A percentile compares a stretch with the other conserved stretches of the same genome.
Evolutionary conservation across 495 filamentous ascomycete genomes (phyloP).

Genomic region (Endocarpon pusillum): DNA sequence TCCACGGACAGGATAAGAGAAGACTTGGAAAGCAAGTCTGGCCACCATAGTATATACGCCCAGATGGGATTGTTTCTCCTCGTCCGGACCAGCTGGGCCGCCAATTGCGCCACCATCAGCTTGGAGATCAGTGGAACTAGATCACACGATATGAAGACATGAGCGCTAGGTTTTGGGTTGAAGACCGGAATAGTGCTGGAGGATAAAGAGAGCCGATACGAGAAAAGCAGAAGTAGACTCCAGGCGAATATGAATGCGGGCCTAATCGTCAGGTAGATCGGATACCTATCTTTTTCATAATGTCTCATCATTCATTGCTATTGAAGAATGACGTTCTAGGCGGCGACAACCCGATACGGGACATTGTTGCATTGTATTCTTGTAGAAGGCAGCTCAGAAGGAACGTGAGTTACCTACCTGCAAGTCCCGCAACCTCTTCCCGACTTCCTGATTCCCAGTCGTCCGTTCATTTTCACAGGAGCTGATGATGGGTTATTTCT

Average conservation of each 20-base stretch:
- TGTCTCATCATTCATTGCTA: too few species aligned
- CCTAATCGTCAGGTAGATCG: conserved; percentile 43
- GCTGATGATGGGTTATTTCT: too few species aligned
- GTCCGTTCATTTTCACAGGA: too few species aligned
- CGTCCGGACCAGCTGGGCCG: conserved; percentile 23
- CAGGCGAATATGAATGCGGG: conserved; percentile 47
- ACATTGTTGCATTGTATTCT: too few species aligned
- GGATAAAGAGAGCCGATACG: conserved; percentile 38
- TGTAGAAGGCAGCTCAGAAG: too few species aligned
- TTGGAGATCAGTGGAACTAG: conserved; percentile 45
- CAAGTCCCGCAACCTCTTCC: too few species aligned
- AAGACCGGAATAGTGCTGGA: too few species aligned
- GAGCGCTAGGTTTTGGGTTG: conserved; percentile 28
- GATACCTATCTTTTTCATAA: conserved; percentile 8
- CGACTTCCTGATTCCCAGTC: too few species aligned
- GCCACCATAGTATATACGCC: conserved; percentile 52
- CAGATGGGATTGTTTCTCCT: too few species aligned
- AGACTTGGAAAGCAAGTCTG: conserved; percentile 40
- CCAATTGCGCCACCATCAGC: conserved; percentile 45
- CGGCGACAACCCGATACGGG: too few species aligned
- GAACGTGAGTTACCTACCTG: too few species aligned
- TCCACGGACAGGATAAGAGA: conserved; percentile 28
- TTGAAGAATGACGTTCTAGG: too few species aligned
- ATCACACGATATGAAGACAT: conserved; percentile 42
- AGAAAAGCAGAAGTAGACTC: conserved; percentile 46